Evolutionary conservation across 768 basidiomycete species (phyloP).

Genomic region (Rhizopogon roseolus): DNA sequence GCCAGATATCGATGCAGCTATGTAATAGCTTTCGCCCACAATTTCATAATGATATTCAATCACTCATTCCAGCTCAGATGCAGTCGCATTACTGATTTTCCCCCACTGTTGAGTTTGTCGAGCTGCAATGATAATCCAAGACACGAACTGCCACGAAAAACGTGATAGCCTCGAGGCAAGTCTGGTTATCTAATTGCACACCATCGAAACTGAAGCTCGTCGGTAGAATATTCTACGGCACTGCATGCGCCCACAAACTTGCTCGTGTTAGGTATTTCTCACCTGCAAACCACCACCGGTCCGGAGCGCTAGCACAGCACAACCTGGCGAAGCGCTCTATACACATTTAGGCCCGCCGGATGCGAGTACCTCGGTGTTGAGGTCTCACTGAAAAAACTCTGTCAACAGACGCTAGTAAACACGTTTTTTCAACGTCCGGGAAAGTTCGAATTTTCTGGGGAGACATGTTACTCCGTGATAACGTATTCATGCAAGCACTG

Average conservation of each 20-base stretch:
- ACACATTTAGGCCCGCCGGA: neutral
- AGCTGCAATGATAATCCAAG: neutral
- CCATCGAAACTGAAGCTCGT: neutral
- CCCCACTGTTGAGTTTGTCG: neutral
- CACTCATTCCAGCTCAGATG: neutral
- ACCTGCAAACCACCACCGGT: neutral
- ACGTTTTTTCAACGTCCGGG: slow-evolving; percentile 23
- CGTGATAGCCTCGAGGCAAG: slow-evolving; percentile 21
- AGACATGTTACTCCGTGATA: slow-evolving; percentile 11
- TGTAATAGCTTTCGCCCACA: no score
- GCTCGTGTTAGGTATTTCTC: slow-evolving; percentile 1
- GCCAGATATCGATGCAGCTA: no score
- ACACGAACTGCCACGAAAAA: slow-evolving; percentile 15
- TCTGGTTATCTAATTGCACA: neutral
- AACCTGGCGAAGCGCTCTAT: neutral
- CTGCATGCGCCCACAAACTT: slow-evolving; percentile 4
- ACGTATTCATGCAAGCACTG: slow-evolving; percentile 9
- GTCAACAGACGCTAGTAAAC: slow-evolving; percentile 10
- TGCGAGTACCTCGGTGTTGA: slow-evolving; percentile 6
- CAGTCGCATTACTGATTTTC: neutral
- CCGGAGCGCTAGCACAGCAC: slow-evolving; percentile 5
- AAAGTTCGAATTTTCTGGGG: slow-evolving; percentile 5
- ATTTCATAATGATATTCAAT: no score
- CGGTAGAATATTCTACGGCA: neutral
- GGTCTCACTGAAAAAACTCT: slow-evolving; percentile 10